Evolutionary conservation across 2,329 filamentous ascomycete genomes (phyloP).

Genomic region (Fusarium camptoceras): DNA sequence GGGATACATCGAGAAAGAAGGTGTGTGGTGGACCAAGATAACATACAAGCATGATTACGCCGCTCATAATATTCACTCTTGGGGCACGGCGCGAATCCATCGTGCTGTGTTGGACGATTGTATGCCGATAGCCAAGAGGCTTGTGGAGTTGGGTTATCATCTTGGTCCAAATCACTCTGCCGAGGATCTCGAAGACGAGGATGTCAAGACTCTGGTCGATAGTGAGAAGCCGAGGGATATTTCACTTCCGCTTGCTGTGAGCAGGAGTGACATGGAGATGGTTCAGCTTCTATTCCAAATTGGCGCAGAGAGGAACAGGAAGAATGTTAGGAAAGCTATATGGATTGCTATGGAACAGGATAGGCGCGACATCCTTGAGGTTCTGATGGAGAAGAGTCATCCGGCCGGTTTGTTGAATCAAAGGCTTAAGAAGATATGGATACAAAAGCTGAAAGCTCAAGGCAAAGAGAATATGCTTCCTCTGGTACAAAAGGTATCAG

Average conservation of each 20-base stretch:
- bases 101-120: not conserved
- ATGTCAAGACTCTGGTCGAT: not conserved
- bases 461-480: not conserved
- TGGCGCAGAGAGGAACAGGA: not conserved
- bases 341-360: not conserved
- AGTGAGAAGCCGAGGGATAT: not conserved
- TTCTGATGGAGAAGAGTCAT: not conserved
- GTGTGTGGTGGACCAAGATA: conserved; percentile 2
- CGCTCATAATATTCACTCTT: not conserved
- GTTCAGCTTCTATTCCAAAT: not conserved
- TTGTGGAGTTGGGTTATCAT: not conserved
- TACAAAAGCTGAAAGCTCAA: not conserved
- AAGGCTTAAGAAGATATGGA: not conserved
- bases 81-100: not conserved
- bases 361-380: rapidly evolving
- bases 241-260: not conserved
- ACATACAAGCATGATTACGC: not conserved
- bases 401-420: not conserved
- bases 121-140: not conserved
- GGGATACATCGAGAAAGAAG: not conserved
- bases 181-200: not conserved
- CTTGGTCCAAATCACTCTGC: not conserved
- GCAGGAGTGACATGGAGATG: not conserved
- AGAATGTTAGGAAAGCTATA: conserved; percentile 8
- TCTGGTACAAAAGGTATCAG: not conserved